phyloP scores from a whole-genome alignment of 164 flowering plant genomes.

The Magnolia officinalis region DNA sequence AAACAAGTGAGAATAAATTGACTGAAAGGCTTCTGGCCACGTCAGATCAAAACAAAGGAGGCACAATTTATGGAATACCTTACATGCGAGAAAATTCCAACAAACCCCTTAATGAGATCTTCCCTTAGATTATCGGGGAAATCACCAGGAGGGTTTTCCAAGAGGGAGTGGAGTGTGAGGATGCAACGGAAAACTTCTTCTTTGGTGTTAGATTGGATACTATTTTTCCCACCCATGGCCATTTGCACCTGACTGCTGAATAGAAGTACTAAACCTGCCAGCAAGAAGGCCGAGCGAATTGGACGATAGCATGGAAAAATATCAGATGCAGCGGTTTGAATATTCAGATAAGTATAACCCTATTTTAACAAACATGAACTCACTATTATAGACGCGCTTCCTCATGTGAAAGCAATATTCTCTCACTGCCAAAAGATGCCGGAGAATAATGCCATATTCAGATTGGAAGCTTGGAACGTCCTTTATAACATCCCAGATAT shows the following conservation, averaged over 20 bases:
- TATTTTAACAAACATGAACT: constrained; percentile 25
- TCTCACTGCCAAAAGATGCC: constrained; percentile 60
- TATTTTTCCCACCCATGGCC: constrained; percentile 36
- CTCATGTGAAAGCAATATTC: constrained; percentile 76
- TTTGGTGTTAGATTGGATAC: constrained; percentile 38
- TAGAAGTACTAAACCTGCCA: constrained; percentile 57
- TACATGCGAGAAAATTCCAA: constrained; percentile 48
- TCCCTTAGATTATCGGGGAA: constrained; percentile 60
- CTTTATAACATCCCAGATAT: constrained; percentile 65
- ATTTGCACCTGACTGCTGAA: constrained; percentile 61
- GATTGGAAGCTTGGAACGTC: constrained; percentile 76
- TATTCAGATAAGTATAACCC: background rate
- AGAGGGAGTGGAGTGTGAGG: constrained; percentile 73
- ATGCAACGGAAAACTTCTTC: constrained; percentile 73
- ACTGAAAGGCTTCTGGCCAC: background rate
- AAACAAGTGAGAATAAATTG: background rate
- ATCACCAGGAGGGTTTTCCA: constrained; percentile 95
- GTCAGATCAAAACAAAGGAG: too few relatives aligned
- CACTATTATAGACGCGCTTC: constrained; percentile 65
- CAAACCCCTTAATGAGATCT: constrained; percentile 56
- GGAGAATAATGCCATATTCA: constrained; percentile 75
- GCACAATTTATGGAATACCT: constrained; percentile 37
- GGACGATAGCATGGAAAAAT: background rate
- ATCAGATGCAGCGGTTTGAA: background rate
- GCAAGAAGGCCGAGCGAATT: constrained; percentile 3